A percentile compares a stretch with the other conserved stretches of the same genome.
These are phyloP conservation scores for Amylostereum areolatum DNA, from an alignment of 1,284 basidiomycete species.

Conservation along the genomic window DNA sequence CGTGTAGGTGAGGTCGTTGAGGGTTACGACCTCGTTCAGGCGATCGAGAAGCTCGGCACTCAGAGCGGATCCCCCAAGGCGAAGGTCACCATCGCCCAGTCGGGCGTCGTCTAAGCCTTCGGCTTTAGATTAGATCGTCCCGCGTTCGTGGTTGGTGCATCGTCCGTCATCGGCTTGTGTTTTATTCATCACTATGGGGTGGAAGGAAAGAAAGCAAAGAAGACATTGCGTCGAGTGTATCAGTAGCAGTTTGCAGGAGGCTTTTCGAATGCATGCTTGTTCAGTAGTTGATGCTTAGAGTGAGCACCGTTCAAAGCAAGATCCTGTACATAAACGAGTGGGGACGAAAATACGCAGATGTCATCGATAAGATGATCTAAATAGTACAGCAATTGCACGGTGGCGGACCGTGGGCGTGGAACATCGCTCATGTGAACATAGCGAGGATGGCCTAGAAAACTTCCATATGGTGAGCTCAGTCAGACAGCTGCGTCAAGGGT, in stretches of 20 bases:
- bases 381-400: background rate
- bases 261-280: background rate
- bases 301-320: background rate
- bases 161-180: constrained; percentile 1
- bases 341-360: background rate
- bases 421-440: background rate
- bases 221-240: background rate
- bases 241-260: background rate
- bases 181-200: background rate
- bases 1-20: constrained; percentile 56
- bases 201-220: background rate
- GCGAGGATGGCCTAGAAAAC: background rate
- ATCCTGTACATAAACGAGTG: background rate
- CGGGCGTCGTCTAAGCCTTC: constrained; percentile 41
- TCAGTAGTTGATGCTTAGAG: background rate
- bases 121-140: too few species aligned
- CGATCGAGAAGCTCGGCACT: constrained; percentile 57
- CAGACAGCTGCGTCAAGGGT: too few species aligned
- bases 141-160: background rate
- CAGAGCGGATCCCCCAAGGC: constrained; percentile 39
- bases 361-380: background rate
- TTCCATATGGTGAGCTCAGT: too few species aligned
- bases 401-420: background rate
- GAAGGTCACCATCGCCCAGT: constrained; percentile 44
- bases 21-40: constrained; percentile 57